Conservation (phyloP, 2,329 filamentous ascomycete species). For the Ascochyta lentis region DNA sequence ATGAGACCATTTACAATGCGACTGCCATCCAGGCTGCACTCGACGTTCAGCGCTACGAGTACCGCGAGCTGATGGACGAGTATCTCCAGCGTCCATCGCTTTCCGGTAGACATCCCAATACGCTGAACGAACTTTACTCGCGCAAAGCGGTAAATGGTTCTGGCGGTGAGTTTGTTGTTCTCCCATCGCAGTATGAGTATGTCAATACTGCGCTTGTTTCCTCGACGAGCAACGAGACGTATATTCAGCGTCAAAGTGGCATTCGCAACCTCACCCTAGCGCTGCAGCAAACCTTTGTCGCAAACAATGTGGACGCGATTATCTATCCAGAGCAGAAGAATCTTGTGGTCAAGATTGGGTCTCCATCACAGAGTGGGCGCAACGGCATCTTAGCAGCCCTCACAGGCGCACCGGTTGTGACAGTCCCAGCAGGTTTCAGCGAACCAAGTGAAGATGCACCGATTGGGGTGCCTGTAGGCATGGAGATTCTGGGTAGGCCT, state of each 20-base stretch:
- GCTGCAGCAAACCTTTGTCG: conserved; percentile 59
- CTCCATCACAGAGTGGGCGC: conserved; percentile 63
- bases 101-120: conserved; percentile 52
- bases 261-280: conserved; percentile 62
- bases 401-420: conserved; percentile 61
- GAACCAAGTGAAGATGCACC: conserved; percentile 57
- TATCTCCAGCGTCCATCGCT: conserved; percentile 61
- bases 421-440: conserved; percentile 63
- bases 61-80: conserved; percentile 60
- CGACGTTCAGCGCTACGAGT: conserved; percentile 69
- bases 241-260: conserved; percentile 54
- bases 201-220: conserved; percentile 59
- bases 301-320: conserved; percentile 61
- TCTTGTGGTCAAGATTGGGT: conserved; percentile 65
- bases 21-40: conserved; percentile 55
- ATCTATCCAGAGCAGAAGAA: conserved; percentile 72
- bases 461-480: conserved; percentile 66
- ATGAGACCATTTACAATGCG: conserved; percentile 59
- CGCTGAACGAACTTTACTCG: conserved; percentile 59
- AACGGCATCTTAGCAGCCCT: conserved; percentile 65
- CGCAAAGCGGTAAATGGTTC: conserved; percentile 42
- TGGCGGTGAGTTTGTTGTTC: conserved; percentile 62
- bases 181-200: conserved; percentile 65
- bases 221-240: conserved; percentile 60
- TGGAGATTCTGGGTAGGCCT: conserved; percentile 67